phyloP scores from a whole-genome alignment of 1,139 yeast species.

The Pichia sp. region DNA sequence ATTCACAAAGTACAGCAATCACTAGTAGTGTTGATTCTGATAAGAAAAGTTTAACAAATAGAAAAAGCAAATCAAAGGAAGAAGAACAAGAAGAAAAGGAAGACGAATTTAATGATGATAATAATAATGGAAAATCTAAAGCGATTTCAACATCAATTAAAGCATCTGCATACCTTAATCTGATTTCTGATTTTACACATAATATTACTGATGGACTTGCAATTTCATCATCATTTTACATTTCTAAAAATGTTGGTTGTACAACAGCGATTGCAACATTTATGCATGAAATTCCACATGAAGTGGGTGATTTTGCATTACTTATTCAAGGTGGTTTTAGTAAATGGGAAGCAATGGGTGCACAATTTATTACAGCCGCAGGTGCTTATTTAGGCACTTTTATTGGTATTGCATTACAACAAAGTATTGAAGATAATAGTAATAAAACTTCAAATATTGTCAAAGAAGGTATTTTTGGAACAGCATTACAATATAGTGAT shows the following conservation, averaged over 20 bases:
- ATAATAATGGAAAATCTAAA: constrained; percentile 23
- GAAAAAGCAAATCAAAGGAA: constrained; percentile 2
- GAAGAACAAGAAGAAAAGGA: constrained; percentile 23
- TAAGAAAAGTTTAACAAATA: neutral
- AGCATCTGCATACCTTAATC: constrained; percentile 53
- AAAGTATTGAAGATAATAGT: constrained; percentile 19
- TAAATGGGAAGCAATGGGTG: constrained; percentile 53
- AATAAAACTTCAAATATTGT: constrained; percentile 26
- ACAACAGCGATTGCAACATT: constrained; percentile 60
- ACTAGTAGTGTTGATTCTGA: neutral
- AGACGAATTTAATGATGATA: constrained; percentile 17
- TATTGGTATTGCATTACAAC: constrained; percentile 48
- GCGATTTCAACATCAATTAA: constrained; percentile 35
- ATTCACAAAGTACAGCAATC: constrained; percentile 21
- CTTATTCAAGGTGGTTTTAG: constrained; percentile 59
- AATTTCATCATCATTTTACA: constrained; percentile 58
- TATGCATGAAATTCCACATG: constrained; percentile 72
- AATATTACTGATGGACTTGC: constrained; percentile 70
- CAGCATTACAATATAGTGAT: constrained; percentile 43
- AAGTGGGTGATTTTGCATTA: constrained; percentile 67
- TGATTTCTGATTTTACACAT: constrained; percentile 62
- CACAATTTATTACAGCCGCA: constrained; percentile 55
- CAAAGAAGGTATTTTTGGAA: constrained; percentile 39
- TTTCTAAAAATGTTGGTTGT: constrained; percentile 50
- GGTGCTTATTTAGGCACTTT: constrained; percentile 61